Evolutionary conservation across 2,329 filamentous ascomycete species (phyloP).

Genomic region (Penicillium oxalicum): DNA sequence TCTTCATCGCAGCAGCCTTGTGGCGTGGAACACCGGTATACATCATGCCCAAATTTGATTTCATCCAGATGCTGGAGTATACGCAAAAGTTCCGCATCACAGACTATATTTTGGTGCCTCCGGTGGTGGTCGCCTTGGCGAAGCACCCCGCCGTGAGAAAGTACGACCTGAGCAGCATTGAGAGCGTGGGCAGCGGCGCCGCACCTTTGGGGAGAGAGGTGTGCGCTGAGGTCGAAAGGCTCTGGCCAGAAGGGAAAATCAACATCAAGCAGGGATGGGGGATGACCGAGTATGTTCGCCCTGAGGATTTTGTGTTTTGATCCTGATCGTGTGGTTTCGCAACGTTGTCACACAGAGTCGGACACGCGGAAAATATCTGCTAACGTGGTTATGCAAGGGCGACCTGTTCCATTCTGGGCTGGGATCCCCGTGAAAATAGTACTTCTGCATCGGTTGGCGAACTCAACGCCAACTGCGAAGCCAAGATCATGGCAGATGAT

Average conservation of each 20-base stretch:
- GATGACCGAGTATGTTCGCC: constrained; percentile 63
- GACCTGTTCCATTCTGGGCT: constrained; percentile 65
- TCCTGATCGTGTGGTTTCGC: too few species aligned
- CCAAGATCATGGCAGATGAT: constrained; percentile 55
- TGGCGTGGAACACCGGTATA: constrained; percentile 58
- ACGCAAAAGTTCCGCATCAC: constrained; percentile 65
- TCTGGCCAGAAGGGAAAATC: constrained; percentile 47
- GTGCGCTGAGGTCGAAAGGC: constrained; percentile 52
- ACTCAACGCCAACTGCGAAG: constrained; percentile 64
- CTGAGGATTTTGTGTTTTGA: too few species aligned
- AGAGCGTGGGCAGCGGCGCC: constrained; percentile 57
- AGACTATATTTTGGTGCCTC: constrained; percentile 62
- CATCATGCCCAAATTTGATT: constrained; percentile 73
- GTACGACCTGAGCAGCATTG: constrained; percentile 63
- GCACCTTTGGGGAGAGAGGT: constrained; percentile 57
- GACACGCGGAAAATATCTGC: neutral
- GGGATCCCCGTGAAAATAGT: constrained; percentile 50
- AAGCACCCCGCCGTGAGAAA: constrained; percentile 62
- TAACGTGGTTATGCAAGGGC: constrained; percentile 27
- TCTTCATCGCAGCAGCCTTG: constrained; percentile 57
- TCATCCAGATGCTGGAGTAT: constrained; percentile 62
- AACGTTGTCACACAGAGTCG: too few species aligned
- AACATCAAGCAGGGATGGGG: constrained; percentile 72
- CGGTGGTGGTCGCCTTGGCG: constrained; percentile 65
- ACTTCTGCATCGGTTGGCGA: constrained; percentile 50